Percentiles rank a stretch among this genome's conserved stretches.
phyloP scores from a whole-genome alignment of 2,329 filamentous ascomycete species.

The Didymella segeticola region DNA sequence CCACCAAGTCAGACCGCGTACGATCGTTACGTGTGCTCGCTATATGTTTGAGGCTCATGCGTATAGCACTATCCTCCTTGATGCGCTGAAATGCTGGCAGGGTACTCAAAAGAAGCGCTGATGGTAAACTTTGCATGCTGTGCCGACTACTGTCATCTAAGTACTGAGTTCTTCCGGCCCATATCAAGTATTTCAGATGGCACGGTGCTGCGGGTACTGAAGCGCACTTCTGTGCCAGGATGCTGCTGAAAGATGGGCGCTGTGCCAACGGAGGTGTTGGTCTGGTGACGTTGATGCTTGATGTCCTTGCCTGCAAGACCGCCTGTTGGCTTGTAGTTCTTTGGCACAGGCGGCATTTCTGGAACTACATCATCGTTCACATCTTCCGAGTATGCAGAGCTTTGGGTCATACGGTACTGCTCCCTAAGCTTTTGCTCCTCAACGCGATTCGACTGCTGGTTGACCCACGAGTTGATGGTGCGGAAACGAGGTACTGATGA shows the following conservation, averaged over 20 bases:
- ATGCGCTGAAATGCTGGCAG: slow-evolving; percentile 15
- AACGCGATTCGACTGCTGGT: slow-evolving; percentile 48
- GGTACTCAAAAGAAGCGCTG: slow-evolving; percentile 11
- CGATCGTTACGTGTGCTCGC: neutral
- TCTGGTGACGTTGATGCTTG: slow-evolving; percentile 45
- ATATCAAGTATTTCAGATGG: slow-evolving; percentile 49
- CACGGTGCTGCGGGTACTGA: slow-evolving; percentile 47
- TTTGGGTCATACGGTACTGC: slow-evolving; percentile 42
- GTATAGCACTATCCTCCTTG: neutral
- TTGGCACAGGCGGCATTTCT: slow-evolving; percentile 40
- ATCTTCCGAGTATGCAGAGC: slow-evolving; percentile 34
- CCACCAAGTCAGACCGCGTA: slow-evolving; percentile 5
- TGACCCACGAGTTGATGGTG: slow-evolving; percentile 51
- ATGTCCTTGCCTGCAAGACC: slow-evolving; percentile 41
- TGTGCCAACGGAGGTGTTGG: slow-evolving; percentile 40
- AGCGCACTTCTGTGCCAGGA: slow-evolving; percentile 49
- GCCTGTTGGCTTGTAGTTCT: slow-evolving; percentile 20
- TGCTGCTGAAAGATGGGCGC: slow-evolving; percentile 51
- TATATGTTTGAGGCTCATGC: neutral
- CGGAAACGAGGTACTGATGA: slow-evolving; percentile 50
- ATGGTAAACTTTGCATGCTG: neutral
- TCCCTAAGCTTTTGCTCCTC: slow-evolving; percentile 46
- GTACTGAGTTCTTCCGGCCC: slow-evolving; percentile 30
- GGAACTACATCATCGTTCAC: slow-evolving; percentile 36
- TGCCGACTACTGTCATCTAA: slow-evolving; percentile 18